Evolutionary conservation across 139 green algal species (phyloP), one percentile per base, ranked within the genome.

Genomic region (Asterochloris erici): DNA sequence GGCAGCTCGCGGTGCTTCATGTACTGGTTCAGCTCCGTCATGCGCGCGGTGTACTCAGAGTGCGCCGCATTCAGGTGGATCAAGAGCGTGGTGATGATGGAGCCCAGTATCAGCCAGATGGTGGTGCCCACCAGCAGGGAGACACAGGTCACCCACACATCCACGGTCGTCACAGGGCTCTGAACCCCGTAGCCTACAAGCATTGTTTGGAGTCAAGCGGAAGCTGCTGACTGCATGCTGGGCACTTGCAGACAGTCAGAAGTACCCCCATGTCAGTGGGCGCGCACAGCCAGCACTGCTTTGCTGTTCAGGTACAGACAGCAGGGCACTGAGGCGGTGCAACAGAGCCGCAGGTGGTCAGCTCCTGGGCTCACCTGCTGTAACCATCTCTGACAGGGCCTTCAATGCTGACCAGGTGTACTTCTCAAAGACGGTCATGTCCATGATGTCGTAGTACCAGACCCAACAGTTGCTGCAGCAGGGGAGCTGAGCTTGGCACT

Each of bases 1-100:
- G 85, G 85, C n/a, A 88, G 85, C n/a, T 84, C 79, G 38, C 77
- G 77, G 78, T 88, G 82, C 73, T 70, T 61, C 81, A 85, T 85
- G 78, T 86, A 88, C 29, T 86, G 82, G 69, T 85, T 86, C 63
- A 88, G 76, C 11, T 38, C 77, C 29, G 73, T 79, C 69, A 88
- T 88, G 60, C 84, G 86, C 61, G 78, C 71, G 14, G 77, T 82
- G 74, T 84, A 88, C 27, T 81, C 82, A 23, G 71, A 82, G 54
- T 81, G 82, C 62, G 77, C 47, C 23, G 85, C 82, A 75, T 88
- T 85, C 13, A 88, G 54, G 29, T 82, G 64, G 66, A 88, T 85
- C 38, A 88, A 79, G 47, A 88, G 68, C 12, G 85, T 84, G 73
- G 82, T 85, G 77, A 88, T 77, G 66, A 88, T 88, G 66, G 78